Base-by-base conservation (phyloP, 1,139 yeast genomes). In the Torulaspora pretoriensis region DNA sequence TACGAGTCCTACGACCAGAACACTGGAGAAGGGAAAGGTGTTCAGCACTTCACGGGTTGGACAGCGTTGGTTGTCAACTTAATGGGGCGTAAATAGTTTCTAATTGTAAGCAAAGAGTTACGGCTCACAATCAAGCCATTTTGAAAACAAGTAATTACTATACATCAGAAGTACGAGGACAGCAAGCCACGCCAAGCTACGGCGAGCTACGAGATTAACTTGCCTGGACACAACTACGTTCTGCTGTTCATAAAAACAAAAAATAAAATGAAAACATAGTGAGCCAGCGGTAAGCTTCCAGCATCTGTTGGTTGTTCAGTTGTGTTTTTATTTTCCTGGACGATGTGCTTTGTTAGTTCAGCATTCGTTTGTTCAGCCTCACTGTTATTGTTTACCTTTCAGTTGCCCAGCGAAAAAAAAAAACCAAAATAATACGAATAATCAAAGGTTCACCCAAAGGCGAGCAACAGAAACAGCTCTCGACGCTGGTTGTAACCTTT, bases 21-120 rank as follows among this genome's bases (percentile, higher is more conserved):
- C 25, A 78, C 81, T 3, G 98, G 98, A 1, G 63, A 66, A 2
- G 86, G 90, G 1, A 78, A 79, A 56, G 89, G 97, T 7, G 94
- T 92, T 4, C 83, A 85, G 62, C 92, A 88, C 61, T 92, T 92
- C 68, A 72, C 89, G 38, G 98, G 98, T 2, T 92, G 98, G 98
- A 82, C 97, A 0, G 81, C 96, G 0, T 68, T 89, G 49, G 83
- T 86, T 4, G 78, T 87, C 9, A 73, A 80, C 54, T 85, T 92
- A 63, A 85, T 94, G 94, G 64, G 64, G 17, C 74, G 75, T 45
- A 39, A 48, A 36, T 38, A 39, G 41, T n/a, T 7, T 9, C 14
- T 10, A 32, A 32, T n/a, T 19, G 9, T 26, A n/a, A 19, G n/a
- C 10, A n/a, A 2, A 19, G 22, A 9, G 10, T 1, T 5, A 8